Base-by-base conservation (phyloP, 768 basidiomycete genomes). In the Lentinula sp. region DNA sequence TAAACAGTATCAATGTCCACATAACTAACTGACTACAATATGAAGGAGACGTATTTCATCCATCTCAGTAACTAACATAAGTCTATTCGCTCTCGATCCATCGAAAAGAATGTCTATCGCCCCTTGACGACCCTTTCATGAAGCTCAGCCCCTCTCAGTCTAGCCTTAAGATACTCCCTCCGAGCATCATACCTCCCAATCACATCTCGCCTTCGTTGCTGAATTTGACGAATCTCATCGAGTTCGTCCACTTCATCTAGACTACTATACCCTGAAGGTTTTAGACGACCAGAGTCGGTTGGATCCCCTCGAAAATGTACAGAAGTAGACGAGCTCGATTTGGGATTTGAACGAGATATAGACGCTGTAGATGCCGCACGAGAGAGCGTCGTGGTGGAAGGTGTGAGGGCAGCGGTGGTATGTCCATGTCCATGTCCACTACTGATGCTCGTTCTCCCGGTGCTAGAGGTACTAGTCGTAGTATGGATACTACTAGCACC, bases 131-230 rank as follows among this genome's bases (percentile, higher is more conserved):
- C 71, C 63, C 73, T 77, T 65, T 83, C 82, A 59, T 75, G 79
- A 11, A 93, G 70, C 75, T 93, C 88, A 5, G 89, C 89, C 16
- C 85, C 85, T 72, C 87, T 91, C 69, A 92, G 75, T 67, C 83
- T 85, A 35, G 89, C 91, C 48, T 82, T 79, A 34, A 93, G 76
- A 68, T 86, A 93, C 65, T 91, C 88, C 60, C 93, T 70, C 53
- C 89, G 84, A 31, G 82, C 78, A 57, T 84, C 83, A 70, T 90
- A 93, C 55, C 91, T 80, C 60, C 74, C 78, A 31, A 82, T 81
- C 53, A 93, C 83, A 63, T 89, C 89, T 31, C 79, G 80, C 45
- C 84, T 79, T 43, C 89, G 80, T 59, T 79, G 75, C 56, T 86
- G 82, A 57, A 93, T 82, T 61, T 91, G 88, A 2, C 68, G 66